Evolutionary conservation across 176 grass and related monocot species (phyloP), one percentile per base, ranked within the genome.

Genomic region (Eleusine coracana): DNA sequence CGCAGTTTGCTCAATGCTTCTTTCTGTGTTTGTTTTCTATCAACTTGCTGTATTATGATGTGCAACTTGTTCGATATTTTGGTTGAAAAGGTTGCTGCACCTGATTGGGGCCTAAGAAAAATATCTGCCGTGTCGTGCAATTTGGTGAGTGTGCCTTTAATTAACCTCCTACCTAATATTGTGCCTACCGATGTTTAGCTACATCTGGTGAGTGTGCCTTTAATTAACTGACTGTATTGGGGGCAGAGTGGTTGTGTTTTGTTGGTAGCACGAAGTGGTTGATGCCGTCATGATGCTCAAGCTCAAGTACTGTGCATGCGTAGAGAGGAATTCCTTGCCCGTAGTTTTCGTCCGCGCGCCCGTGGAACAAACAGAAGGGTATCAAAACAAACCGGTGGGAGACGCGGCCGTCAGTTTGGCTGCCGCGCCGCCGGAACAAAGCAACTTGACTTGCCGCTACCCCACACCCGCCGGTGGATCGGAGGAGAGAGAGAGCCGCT

Each of bases 371-470:
- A 25, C 25, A 25, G 25, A 25, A 25, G 25, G 25, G 25, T 25
- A 25, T 25, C 25, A 25, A 25, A 25, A 25, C 25, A 60, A 46
- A 46, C 25, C 66, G 23, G 51, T 31, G 52, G 68, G 54, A 60
- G 68, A 44, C 38, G 23, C 54, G 40, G 55, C 55, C 80, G 80
- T 82, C 55, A n/a, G 80, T 49, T 63, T 82, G 42, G 15, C 59
- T 1, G 61, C 37, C 66, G 34, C 50, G 79, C 66, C 68, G 68
- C 68, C 40, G 55, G 40, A 46, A 36, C 27, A 14, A 48, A 48
- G 34, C 2, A n/a, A 56, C 14, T 59, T 7, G 56, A n/a, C 11
- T 21, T 1, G 55, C 20, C 14, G 56, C 56, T 21, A 10, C 55
- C 55, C 9, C 20, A 20, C 10, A 45, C 10, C 44, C 44, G 44